Conservation (phyloP, 2,329 filamentous ascomycete genomes). For the Ramularia endophylla region DNA sequence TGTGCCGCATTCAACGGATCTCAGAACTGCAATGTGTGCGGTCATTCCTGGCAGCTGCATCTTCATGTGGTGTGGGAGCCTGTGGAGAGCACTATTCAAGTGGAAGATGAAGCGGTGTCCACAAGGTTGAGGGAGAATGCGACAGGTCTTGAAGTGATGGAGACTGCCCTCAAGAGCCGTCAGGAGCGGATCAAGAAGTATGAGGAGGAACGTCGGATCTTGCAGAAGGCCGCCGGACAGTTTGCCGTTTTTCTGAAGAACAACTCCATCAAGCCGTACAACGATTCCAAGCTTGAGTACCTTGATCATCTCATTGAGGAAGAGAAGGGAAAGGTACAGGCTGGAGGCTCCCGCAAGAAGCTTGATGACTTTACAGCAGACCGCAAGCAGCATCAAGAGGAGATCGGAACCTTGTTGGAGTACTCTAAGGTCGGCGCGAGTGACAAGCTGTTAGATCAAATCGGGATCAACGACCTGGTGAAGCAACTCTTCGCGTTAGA, state of each 20-base stretch:
- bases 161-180: conserved; percentile 23
- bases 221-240: conserved; percentile 32
- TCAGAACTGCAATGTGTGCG: neutral
- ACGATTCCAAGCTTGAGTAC: conserved; percentile 38
- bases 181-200: conserved; percentile 27
- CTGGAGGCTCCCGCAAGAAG: conserved; percentile 21
- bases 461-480: neutral
- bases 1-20: neutral
- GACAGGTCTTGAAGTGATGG: conserved; percentile 21
- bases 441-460: conserved; percentile 3
- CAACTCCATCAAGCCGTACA: conserved; percentile 36
- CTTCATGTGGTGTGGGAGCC: neutral
- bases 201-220: conserved; percentile 27
- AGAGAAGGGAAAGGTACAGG: conserved; percentile 31
- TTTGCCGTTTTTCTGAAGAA: conserved; percentile 38
- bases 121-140: conserved; percentile 24
- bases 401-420: neutral
- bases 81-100: neutral
- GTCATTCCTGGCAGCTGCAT: conserved; percentile 1
- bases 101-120: conserved; percentile 30
- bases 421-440: neutral
- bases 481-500: neutral
- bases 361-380: conserved; percentile 9
- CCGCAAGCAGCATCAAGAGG: conserved; percentile 2
- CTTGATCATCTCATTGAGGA: conserved; percentile 36